phyloP scores from a whole-genome alignment of 2,329 filamentous ascomycete genomes.

The Talaromyces piceae region DNA sequence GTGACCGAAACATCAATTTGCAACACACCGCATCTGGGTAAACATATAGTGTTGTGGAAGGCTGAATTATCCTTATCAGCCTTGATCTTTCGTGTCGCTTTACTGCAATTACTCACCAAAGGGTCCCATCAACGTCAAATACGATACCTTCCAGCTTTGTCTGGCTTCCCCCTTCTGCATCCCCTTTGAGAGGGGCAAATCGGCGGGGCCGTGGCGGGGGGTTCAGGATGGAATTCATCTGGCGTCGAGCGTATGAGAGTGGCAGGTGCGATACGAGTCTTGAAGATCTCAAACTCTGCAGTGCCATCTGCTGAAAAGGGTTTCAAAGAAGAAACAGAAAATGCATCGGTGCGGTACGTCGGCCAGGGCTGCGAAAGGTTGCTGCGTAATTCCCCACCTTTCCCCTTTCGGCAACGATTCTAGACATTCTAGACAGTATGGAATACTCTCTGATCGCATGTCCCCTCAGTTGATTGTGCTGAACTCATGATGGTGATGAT shows the following conservation, averaged over 20 bases:
- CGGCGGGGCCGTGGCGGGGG: constrained; percentile 29
- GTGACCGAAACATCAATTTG: background rate
- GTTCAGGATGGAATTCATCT: constrained; percentile 19
- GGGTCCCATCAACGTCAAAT: constrained; percentile 92
- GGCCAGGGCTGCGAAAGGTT: background rate
- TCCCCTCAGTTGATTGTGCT: too few relatives aligned
- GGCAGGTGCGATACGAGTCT: background rate
- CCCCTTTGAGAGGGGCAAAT: constrained; percentile 45
- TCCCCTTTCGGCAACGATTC: constrained; percentile 3
- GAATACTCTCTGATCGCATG: too few relatives aligned
- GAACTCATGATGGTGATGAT: too few relatives aligned
- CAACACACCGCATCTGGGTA: constrained; percentile 62
- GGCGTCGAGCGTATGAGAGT: constrained; percentile 2
- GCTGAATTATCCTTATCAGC: constrained; percentile 39
- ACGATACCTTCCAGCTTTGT: constrained; percentile 54
- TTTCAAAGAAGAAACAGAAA: background rate
- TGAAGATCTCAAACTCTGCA: background rate
- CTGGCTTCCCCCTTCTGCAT: constrained; percentile 22
- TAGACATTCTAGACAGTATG: too few relatives aligned
- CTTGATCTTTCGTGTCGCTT: background rate
- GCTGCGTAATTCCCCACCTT: constrained; percentile 1
- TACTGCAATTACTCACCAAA: constrained; percentile 57
- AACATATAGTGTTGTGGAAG: constrained; percentile 97
- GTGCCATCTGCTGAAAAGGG: background rate
- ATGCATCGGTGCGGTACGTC: background rate